These are phyloP conservation scores for Dichotomopilus funicola DNA, from an alignment of 2,329 filamentous ascomycete species.

Conservation along the genomic window DNA sequence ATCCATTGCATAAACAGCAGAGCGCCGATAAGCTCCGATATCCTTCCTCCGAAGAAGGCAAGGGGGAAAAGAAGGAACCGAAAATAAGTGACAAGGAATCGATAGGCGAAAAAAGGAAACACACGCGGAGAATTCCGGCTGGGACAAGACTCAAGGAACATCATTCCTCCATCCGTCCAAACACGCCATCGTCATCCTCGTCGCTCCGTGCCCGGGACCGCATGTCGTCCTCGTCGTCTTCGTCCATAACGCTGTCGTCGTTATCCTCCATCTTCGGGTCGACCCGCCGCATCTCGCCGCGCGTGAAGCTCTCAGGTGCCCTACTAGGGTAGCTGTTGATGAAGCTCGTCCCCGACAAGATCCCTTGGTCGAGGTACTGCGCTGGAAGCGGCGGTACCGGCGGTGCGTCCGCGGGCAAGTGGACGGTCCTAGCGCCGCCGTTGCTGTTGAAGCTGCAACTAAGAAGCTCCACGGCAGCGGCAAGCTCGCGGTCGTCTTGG, in stretches of 20 bases:
- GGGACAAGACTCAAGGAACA: not conserved
- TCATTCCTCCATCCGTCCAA: slow-evolving; percentile 92
- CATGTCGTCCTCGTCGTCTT: slow-evolving; percentile 56
- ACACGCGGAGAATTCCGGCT: too few relatives aligned
- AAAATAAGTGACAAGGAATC: too few relatives aligned
- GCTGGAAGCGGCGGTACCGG: slow-evolving; percentile 82
- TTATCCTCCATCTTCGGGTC: slow-evolving; percentile 65
- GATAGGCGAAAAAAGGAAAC: too few relatives aligned
- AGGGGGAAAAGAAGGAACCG: not conserved
- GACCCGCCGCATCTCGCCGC: slow-evolving; percentile 47
- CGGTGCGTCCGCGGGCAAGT: slow-evolving; percentile 66
- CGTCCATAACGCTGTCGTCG: slow-evolving; percentile 56
- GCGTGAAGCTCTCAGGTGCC: slow-evolving; percentile 60
- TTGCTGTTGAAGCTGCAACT: slow-evolving; percentile 86
- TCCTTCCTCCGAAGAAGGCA: not conserved
- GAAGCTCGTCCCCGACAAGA: slow-evolving; percentile 55
- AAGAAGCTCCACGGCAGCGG: slow-evolving; percentile 81
- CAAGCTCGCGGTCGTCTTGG: slow-evolving; percentile 80
- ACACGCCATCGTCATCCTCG: slow-evolving; percentile 92
- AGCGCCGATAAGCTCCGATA: not conserved
- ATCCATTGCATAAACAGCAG: slow-evolving; percentile 24
- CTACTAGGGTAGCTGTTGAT: slow-evolving; percentile 56
- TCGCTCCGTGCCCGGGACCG: slow-evolving; percentile 62
- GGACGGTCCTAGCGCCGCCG: slow-evolving; percentile 55
- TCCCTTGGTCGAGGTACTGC: slow-evolving; percentile 62